phyloP scores from a whole-genome alignment of 352 stramenopile species.

The Pythium coloratum region DNA sequence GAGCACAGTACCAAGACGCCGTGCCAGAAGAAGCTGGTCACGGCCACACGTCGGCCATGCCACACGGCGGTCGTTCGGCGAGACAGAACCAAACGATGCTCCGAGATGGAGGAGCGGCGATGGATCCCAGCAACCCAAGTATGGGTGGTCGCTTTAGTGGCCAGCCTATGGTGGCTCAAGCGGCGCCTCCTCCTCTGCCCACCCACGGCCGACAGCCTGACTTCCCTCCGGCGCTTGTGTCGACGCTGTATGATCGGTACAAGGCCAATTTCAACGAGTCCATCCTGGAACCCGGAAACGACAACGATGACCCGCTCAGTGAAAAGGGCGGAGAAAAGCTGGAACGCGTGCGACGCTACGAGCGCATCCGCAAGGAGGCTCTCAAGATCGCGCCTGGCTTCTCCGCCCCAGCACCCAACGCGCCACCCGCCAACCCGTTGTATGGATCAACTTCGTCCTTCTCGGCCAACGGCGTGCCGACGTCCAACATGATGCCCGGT shows the following conservation, averaged over 20 bases:
- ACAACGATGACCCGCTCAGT: slow-evolving; percentile 79
- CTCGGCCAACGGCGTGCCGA: background rate
- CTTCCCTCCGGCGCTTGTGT: slow-evolving; percentile 54
- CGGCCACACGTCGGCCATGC: background rate
- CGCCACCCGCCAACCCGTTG: background rate
- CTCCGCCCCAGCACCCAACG: slow-evolving; percentile 21
- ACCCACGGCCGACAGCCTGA: slow-evolving; percentile 48
- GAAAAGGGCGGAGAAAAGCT: slow-evolving; percentile 68
- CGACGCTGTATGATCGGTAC: slow-evolving; percentile 65
- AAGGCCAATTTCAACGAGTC: slow-evolving; percentile 73
- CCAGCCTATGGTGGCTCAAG: background rate
- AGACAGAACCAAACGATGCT: background rate
- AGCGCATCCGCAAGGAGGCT: slow-evolving; percentile 53
- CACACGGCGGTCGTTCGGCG: background rate
- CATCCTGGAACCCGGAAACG: slow-evolving; percentile 58
- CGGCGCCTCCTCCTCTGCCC: slow-evolving; percentile 23
- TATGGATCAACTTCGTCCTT: slow-evolving; percentile 1
- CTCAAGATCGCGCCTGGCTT: slow-evolving; percentile 70
- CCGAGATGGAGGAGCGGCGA: background rate
- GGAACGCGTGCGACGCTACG: slow-evolving; percentile 63
- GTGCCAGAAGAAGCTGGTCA: background rate
- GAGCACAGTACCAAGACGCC: slow-evolving; percentile 48
- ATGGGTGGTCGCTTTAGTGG: slow-evolving; percentile 2
- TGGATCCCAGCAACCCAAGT: background rate
- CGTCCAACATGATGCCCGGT: slow-evolving; percentile 3